Evolutionary conservation across 805 yeast genomes (phyloP).

Genomic region (Kazachstania bromeliacearum): DNA sequence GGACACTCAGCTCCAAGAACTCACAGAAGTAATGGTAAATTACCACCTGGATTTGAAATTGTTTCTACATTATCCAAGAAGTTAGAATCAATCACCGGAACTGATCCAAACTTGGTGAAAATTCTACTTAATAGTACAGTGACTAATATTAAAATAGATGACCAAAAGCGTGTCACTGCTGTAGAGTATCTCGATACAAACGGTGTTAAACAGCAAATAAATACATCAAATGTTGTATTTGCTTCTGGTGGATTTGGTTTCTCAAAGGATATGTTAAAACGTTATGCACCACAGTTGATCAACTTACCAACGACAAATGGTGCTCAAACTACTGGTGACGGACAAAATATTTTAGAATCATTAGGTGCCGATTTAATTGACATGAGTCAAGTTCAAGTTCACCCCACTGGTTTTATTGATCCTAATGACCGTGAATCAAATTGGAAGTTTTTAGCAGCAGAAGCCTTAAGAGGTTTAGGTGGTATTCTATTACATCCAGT

Average conservation of each 20-base stretch:
- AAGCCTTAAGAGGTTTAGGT: slow-evolving; percentile 50
- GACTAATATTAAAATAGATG: slow-evolving; percentile 24
- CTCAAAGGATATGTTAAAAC: slow-evolving; percentile 31
- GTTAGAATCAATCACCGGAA: slow-evolving; percentile 27
- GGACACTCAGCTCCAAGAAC: slow-evolving; percentile 79
- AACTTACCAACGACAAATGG: slow-evolving; percentile 50
- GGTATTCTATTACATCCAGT: slow-evolving; percentile 41
- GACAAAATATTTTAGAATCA: slow-evolving; percentile 39
- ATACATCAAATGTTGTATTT: slow-evolving; percentile 34
- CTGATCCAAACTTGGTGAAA: slow-evolving; percentile 24
- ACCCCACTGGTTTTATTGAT: slow-evolving; percentile 54
- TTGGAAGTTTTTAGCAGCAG: slow-evolving; percentile 55
- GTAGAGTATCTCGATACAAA: slow-evolving; percentile 32
- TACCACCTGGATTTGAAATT: slow-evolving; percentile 55
- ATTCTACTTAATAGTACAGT: slow-evolving; percentile 35
- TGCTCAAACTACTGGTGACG: slow-evolving; percentile 50
- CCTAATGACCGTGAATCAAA: slow-evolving; percentile 32
- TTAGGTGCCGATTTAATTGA: slow-evolving; percentile 42
- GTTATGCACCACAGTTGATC: slow-evolving; percentile 39
- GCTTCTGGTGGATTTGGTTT: slow-evolving; percentile 56
- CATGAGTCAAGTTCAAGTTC: slow-evolving; percentile 54
- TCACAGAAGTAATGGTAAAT: slow-evolving; percentile 56
- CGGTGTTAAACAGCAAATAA: slow-evolving; percentile 21
- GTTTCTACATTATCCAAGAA: slow-evolving; percentile 37
- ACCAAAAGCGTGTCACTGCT: slow-evolving; percentile 31